phyloP scores from a whole-genome alignment of 2,329 filamentous ascomycete genomes.

The Aspergillus chevalieri region DNA sequence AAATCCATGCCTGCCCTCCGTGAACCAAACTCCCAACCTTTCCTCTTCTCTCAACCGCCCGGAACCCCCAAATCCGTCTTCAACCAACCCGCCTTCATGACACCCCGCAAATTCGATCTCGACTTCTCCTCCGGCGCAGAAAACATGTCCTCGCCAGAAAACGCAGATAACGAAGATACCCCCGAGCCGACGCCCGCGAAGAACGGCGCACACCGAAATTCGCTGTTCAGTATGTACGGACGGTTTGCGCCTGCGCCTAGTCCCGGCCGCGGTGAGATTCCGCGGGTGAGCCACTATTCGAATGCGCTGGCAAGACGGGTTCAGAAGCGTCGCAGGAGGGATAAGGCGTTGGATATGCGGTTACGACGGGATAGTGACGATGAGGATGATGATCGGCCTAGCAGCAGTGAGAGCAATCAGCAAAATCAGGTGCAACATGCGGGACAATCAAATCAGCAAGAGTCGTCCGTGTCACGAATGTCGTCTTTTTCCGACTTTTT shows the following conservation, averaged over 20 bases:
- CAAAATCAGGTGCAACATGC: neutral
- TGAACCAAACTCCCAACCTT: constrained; percentile 45
- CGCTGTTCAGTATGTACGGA: constrained; percentile 37
- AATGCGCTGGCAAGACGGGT: constrained; percentile 41
- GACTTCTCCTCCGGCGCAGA: constrained; percentile 46
- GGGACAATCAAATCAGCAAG: constrained; percentile 6
- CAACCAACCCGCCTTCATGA: constrained; percentile 41
- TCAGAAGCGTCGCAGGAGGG: constrained; percentile 46
- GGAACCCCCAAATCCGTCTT: constrained; percentile 29
- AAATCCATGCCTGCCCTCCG: constrained; percentile 40
- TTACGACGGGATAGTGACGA: constrained; percentile 38
- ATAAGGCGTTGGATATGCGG: constrained; percentile 40
- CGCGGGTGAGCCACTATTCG: constrained; percentile 43
- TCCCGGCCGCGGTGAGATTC: constrained; percentile 61
- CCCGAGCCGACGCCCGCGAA: constrained; percentile 33
- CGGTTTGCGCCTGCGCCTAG: constrained; percentile 41
- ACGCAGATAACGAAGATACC: constrained; percentile 44
- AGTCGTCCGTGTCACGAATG: constrained; percentile 20
- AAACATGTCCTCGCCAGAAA: constrained; percentile 41
- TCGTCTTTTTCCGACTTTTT: constrained; percentile 49
- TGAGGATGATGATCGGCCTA: constrained; percentile 35
- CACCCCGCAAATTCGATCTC: constrained; percentile 43
- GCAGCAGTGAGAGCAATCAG: constrained; percentile 26
- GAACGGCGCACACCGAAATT: constrained; percentile 30
- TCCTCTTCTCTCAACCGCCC: constrained; percentile 42